phyloP scores from a whole-genome alignment of 1,284 basidiomycete genomes.

The Sphaerobolus stellatus region DNA sequence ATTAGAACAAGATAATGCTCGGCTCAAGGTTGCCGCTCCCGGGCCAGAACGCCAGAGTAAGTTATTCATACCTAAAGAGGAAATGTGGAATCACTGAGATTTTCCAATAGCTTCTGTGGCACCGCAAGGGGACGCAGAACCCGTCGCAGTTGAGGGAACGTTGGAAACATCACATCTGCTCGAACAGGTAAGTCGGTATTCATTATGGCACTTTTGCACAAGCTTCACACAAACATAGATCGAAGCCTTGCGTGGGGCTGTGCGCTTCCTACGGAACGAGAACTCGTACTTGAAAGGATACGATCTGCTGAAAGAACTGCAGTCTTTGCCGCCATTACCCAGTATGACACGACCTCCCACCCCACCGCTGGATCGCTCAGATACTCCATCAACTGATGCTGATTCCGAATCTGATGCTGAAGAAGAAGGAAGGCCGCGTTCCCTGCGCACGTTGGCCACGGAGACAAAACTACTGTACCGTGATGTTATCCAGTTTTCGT shows the following conservation, averaged over 20 bases:
- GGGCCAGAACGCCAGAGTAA: slow-evolving; percentile 66
- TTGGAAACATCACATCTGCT: slow-evolving; percentile 82
- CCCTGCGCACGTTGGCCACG: slow-evolving; percentile 66
- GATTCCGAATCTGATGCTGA: slow-evolving; percentile 55
- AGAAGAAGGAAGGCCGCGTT: slow-evolving; percentile 39
- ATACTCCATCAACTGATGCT: slow-evolving; percentile 54
- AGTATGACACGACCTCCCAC: slow-evolving; percentile 46
- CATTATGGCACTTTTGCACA: neutral
- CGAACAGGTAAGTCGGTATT: slow-evolving; percentile 60
- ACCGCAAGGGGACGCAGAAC: slow-evolving; percentile 59
- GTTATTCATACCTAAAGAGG: slow-evolving; percentile 18
- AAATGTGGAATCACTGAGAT: neutral
- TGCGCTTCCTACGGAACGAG: slow-evolving; percentile 87
- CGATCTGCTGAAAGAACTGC: slow-evolving; percentile 81
- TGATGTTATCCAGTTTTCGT: slow-evolving; percentile 79
- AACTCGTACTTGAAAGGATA: slow-evolving; percentile 91
- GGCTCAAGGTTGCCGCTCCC: slow-evolving; percentile 67
- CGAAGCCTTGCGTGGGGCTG: slow-evolving; percentile 84
- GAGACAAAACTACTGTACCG: slow-evolving; percentile 82
- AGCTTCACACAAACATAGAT: slow-evolving; percentile 51
- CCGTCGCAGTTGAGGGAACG: slow-evolving; percentile 67
- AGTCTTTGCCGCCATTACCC: slow-evolving; percentile 65
- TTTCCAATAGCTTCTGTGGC: slow-evolving; percentile 41
- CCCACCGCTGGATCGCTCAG: slow-evolving; percentile 62
- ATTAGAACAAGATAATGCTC: slow-evolving; percentile 84